These are phyloP conservation scores for Anthracocystis setariae DNA, from an alignment of 1,284 basidiomycete species.

Conservation along the genomic window DNA sequence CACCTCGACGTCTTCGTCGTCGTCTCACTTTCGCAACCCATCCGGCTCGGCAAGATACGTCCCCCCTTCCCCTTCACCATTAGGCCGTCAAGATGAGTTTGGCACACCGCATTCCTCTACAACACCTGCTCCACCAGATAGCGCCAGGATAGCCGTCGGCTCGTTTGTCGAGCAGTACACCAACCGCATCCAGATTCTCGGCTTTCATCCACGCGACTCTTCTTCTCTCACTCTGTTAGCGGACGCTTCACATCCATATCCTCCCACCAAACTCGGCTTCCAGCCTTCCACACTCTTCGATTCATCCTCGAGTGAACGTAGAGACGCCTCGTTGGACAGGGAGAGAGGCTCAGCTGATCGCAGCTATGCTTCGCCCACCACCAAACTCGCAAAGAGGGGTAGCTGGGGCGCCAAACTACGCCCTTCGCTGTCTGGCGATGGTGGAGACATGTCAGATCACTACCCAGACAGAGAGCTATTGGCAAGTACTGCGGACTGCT, in stretches of 20 bases:
- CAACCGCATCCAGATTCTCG: slow-evolving; percentile 66
- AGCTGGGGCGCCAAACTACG: slow-evolving; percentile 53
- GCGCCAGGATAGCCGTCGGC: slow-evolving; percentile 61
- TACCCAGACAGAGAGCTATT: slow-evolving; percentile 65
- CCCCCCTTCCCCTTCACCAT: slow-evolving; percentile 47
- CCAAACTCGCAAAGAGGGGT: slow-evolving; percentile 51
- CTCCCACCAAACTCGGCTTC: slow-evolving; percentile 64
- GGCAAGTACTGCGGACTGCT: slow-evolving; percentile 65
- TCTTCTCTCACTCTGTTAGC: slow-evolving; percentile 55
- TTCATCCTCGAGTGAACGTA: slow-evolving; percentile 36
- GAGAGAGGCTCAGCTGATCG: slow-evolving; percentile 36
- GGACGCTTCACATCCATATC: slow-evolving; percentile 65
- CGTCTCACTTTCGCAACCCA: slow-evolving; percentile 41
- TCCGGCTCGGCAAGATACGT: slow-evolving; percentile 42
- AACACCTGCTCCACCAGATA: slow-evolving; percentile 44
- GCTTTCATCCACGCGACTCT: slow-evolving; percentile 46
- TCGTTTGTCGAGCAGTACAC: slow-evolving; percentile 65
- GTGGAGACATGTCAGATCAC: slow-evolving; percentile 32
- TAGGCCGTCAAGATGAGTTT: slow-evolving; percentile 39
- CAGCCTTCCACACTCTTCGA: slow-evolving; percentile 61
- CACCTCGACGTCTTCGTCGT: slow-evolving; percentile 32
- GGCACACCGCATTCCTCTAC: slow-evolving; percentile 20
- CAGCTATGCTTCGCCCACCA: slow-evolving; percentile 49
- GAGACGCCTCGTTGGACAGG: slow-evolving; percentile 35
- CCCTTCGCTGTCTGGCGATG: slow-evolving; percentile 14